Percentiles rank a stretch among this genome's conserved stretches.
Evolutionary conservation across 108 stramenopile genomes (phyloP).

Genomic region (Schizochytrium sp.): DNA sequence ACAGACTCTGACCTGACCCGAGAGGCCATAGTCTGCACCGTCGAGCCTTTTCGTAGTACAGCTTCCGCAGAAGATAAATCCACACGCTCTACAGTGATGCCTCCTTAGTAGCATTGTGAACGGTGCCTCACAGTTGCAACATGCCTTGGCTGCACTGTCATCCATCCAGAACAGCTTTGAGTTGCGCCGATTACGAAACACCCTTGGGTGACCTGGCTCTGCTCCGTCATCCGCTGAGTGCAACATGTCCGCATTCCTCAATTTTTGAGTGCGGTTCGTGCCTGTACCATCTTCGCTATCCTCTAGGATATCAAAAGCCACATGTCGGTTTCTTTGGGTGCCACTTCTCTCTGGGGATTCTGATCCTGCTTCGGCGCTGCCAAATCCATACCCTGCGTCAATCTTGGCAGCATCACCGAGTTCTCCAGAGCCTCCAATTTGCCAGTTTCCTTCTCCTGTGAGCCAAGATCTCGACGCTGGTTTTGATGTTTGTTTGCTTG

Average conservation of each 20-base stretch:
- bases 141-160: slow-evolving; percentile 49
- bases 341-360: not conserved
- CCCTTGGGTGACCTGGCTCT: not conserved
- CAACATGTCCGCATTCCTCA: not conserved
- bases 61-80: slow-evolving; percentile 8
- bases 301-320: not conserved
- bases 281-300: not conserved
- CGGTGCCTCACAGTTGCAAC: slow-evolving; percentile 48
- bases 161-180: slow-evolving; percentile 59
- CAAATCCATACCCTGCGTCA: not conserved
- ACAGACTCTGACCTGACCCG: slow-evolving; percentile 30
- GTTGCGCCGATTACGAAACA: not conserved
- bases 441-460: not conserved
- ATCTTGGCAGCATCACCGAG: not conserved
- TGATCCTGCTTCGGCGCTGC: not conserved
- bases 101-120: slow-evolving; percentile 14
- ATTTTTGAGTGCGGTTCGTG: not conserved
- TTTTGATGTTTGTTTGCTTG: no score
- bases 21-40: not conserved
- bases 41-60: slow-evolving; percentile 21
- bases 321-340: not conserved
- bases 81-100: slow-evolving; percentile 39
- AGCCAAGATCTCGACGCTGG: no score
- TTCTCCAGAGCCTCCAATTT: not conserved
- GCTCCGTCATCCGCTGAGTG: not conserved